Evolutionary conservation across 495 filamentous ascomycete genomes (phyloP).

Genomic region (Hypoxylon perforatum): DNA sequence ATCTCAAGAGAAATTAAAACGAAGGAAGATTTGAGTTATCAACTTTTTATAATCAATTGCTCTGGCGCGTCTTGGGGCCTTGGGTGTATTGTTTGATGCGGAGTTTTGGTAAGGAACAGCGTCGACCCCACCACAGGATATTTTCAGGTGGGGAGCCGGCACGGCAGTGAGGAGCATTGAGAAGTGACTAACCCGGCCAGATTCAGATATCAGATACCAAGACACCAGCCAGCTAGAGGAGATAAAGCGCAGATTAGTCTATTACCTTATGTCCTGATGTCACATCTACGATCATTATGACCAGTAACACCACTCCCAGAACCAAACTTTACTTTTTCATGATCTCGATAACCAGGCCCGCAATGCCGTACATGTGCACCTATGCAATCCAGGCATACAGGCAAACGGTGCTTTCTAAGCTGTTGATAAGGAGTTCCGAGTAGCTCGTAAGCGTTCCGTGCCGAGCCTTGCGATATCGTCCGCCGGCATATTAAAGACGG

Average conservation of each 20-base stretch:
- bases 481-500: conserved; percentile 35
- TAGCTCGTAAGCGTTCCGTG: conserved; percentile 20
- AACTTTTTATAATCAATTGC: conserved; percentile 38
- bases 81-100: conserved; percentile 42
- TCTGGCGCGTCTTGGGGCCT: conserved; percentile 3
- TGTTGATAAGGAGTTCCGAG: conserved; percentile 11
- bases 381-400: not conserved
- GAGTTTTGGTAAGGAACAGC: conserved; percentile 32
- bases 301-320: conserved; percentile 12
- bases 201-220: too few species aligned
- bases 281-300: conserved; percentile 29
- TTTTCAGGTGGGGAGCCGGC: conserved; percentile 46
- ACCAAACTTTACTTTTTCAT: conserved; percentile 7
- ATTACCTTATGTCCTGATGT: conserved; percentile 30
- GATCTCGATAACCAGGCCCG: not conserved
- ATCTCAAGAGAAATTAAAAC: conserved; percentile 15
- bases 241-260: conserved; percentile 15
- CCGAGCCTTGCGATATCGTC: conserved; percentile 35
- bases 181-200: conserved; percentile 11
- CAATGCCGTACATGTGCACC: conserved; percentile 13
- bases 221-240: not conserved
- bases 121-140: conserved; percentile 43
- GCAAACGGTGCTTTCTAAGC: not conserved
- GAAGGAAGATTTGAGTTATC: conserved; percentile 25
- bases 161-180: conserved; percentile 29